phyloP scores from a whole-genome alignment of 2,329 filamentous ascomycete genomes.

The Cadophora luteo-olivacea region DNA sequence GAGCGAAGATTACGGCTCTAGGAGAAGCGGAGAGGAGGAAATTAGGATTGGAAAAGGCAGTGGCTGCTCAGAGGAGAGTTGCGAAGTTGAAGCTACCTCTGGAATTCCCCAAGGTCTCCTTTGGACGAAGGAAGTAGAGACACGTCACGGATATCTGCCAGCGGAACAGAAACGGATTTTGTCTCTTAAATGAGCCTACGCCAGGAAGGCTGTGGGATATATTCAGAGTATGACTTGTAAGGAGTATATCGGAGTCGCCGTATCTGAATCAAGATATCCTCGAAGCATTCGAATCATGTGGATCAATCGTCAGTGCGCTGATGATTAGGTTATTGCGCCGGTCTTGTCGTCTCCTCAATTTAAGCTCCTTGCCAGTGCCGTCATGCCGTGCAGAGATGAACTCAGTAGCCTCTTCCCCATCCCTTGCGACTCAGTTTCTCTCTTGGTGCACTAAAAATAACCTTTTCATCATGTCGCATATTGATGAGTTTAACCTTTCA shows the following conservation, averaged over 20 bases:
- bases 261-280: background rate
- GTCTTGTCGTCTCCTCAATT: background rate
- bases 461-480: background rate
- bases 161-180: background rate
- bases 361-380: background rate
- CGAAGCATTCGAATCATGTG: background rate
- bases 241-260: background rate
- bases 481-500: background rate
- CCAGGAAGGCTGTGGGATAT: background rate
- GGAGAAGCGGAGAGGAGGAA: constrained; percentile 56
- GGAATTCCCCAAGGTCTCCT: constrained; percentile 72
- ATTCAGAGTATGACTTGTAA: background rate
- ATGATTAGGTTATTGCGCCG: background rate
- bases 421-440: background rate
- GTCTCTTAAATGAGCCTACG: too few species aligned
- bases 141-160: background rate
- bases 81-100: constrained; percentile 80
- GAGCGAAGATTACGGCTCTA: constrained; percentile 62
- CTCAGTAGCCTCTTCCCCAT: background rate
- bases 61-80: constrained; percentile 65
- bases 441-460: background rate
- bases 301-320: too few species aligned
- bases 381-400: background rate
- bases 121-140: constrained; percentile 37
- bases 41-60: constrained; percentile 64